These are phyloP conservation scores for Mycena crocata DNA, from an alignment of 768 basidiomycete species.

Conservation along the genomic window DNA sequence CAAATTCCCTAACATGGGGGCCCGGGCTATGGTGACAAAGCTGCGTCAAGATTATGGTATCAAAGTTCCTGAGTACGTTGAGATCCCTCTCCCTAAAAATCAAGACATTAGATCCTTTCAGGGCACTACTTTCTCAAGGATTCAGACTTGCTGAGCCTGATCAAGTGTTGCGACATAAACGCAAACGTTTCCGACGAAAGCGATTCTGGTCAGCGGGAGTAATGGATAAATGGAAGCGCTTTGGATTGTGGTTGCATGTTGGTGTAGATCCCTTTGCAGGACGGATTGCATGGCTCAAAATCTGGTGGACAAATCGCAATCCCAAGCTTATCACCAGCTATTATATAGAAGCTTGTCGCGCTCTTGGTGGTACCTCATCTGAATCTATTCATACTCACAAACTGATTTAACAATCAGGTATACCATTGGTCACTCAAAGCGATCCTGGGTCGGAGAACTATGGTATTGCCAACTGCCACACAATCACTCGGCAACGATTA, in stretches of 20 bases:
- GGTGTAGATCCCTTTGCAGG: constrained; percentile 51
- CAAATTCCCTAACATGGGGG: constrained; percentile 35
- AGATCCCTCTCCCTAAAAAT: neutral
- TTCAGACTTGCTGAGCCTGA: constrained; percentile 29
- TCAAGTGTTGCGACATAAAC: constrained; percentile 30
- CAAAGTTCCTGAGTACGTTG: constrained; percentile 33
- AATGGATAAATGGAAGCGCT: constrained; percentile 56
- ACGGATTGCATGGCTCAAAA: constrained; percentile 46
- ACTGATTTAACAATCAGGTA: too few species aligned
- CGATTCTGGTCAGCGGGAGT: constrained; percentile 54
- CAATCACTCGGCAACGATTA: constrained; percentile 48
- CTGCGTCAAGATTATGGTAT: constrained; percentile 30
- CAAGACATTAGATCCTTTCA: neutral
- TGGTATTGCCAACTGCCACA: constrained; percentile 58
- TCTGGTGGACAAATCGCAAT: constrained; percentile 58
- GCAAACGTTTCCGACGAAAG: constrained; percentile 37
- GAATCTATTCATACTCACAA: constrained; percentile 11
- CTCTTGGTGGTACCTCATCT: constrained; percentile 30
- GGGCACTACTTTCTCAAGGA: neutral
- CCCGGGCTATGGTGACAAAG: constrained; percentile 28
- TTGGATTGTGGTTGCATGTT: constrained; percentile 46
- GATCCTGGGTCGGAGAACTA: constrained; percentile 58
- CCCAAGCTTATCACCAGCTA: constrained; percentile 47
- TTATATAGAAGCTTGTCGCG: constrained; percentile 45
- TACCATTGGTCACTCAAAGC: constrained; percentile 57